These are phyloP conservation scores for Tetragonia tetragonoides DNA, from an alignment of 148 eudicot genomes.

Conservation along the genomic window DNA sequence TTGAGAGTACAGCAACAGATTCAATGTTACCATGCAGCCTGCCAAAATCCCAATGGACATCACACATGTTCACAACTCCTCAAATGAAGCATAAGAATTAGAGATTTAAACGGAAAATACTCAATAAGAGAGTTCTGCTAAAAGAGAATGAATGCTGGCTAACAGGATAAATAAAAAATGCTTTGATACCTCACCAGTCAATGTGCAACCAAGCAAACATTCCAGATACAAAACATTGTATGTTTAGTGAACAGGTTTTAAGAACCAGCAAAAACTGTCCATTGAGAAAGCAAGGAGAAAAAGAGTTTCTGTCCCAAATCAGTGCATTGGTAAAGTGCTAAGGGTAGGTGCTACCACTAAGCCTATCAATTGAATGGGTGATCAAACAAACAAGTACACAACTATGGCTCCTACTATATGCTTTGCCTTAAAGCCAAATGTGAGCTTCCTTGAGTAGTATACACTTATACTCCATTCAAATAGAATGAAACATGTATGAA, in stretches of 20 bases:
- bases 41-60: constrained; percentile 11
- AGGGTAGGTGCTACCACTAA: not conserved
- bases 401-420: not conserved
- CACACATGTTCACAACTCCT: not conserved
- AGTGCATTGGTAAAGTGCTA: not conserved
- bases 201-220: not conserved
- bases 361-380: not conserved
- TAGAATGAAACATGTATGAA: not conserved
- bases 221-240: not conserved
- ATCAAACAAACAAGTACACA: not conserved
- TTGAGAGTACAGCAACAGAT: constrained; percentile 63
- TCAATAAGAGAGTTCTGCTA: not conserved
- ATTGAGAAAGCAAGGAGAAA: not conserved
- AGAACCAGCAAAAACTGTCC: not conserved
- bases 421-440: not conserved
- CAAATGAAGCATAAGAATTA: not conserved
- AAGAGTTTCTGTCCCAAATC: not conserved
- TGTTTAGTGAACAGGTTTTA: not conserved
- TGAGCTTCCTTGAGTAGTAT: not conserved
- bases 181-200: not conserved
- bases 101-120: constrained; percentile 1
- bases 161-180: not conserved
- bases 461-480: not conserved
- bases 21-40: constrained; percentile 98
- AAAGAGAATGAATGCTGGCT: not conserved